Evolutionary conservation across 805 yeast species (phyloP), one percentile per base, ranked within the genome.

Genomic region (Diddensiella caesifluorescens): DNA sequence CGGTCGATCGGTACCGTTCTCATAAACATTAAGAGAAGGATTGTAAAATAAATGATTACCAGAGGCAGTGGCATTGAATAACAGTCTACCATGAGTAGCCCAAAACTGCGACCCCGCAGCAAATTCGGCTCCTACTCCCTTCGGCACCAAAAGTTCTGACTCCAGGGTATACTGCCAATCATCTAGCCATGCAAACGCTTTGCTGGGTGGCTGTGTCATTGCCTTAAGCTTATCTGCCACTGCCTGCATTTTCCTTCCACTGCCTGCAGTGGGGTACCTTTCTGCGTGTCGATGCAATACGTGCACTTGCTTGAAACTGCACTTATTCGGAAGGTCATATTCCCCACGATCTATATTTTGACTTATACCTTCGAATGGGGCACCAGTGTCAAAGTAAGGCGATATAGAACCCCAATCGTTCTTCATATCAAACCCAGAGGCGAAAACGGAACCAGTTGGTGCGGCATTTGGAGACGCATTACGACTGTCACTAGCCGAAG

Each of bases 221-320:
- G 45, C 43, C 30, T 47, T 35, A 27, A 64, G 51, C 46, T 59
- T 62, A 16, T 57, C 57, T 1, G 63, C 61, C 6, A 72, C 60
- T 16, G 51, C 49, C 31, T 56, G 57, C 52, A 78, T 62, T 44
- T 65, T 66, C 4, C 57, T 51, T 20, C 57, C 63, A 3, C 69
- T 63, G n/a, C 66, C 62, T 2, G 51, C 59, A 2, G 83, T 72
- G 2, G 86, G 87, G 54, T 69, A 83, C 49, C 95, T 67, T 59
- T 84, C 92, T 16, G 90, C 94, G 55, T 86, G 94, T 55, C 95
- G 73, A 51, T 79, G 77, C 39, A 82, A 62, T 18, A 83, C 62
- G 50, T 81, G 87, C 6, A 82, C 85, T 59, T 83, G 90, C 51
- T 75, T 75, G 42, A 79, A 65, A 4, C 60, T 53, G 59, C 84